Evolutionary conservation across 2,329 filamentous ascomycete genomes (phyloP).

Genomic region (Aspergillus latus): DNA sequence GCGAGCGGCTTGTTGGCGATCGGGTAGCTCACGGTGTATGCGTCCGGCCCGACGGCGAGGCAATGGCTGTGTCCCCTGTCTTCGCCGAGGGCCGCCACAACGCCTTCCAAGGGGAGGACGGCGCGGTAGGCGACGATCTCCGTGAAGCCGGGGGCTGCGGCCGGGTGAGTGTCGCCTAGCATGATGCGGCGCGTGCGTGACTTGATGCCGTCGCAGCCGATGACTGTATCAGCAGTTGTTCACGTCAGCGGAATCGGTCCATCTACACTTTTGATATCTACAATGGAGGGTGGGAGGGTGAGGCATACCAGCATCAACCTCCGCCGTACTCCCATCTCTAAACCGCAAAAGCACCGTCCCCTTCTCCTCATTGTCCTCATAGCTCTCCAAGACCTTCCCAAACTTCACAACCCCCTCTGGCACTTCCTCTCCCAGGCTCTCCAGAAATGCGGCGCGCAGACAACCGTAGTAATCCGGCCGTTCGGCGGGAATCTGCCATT

Average conservation of each 20-base stretch:
- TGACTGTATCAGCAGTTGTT: not conserved
- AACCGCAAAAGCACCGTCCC: not conserved
- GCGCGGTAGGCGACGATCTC: conserved; percentile 62
- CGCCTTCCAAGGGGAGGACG: conserved; percentile 59
- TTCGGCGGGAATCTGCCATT: not conserved
- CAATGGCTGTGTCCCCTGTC: conserved; percentile 50
- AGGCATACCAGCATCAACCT: conserved; percentile 4
- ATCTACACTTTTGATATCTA: not conserved
- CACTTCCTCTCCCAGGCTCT: not conserved
- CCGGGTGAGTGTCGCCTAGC: conserved; percentile 49
- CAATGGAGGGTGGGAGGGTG: no score
- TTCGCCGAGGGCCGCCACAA: conserved; percentile 49
- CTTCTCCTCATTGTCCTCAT: not conserved
- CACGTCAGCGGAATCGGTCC: no score
- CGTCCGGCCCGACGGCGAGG: conserved; percentile 57
- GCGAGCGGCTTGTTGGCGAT: not conserved
- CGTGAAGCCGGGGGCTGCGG: conserved; percentile 51
- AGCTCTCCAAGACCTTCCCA: not conserved
- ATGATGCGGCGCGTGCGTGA: conserved; percentile 54
- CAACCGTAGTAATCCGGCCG: not conserved
- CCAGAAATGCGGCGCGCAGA: not conserved
- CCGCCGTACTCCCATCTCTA: not conserved
- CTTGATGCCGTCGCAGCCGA: conserved; percentile 66
- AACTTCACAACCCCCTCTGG: not conserved
- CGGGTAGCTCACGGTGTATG: conserved; percentile 62